phyloP scores from a whole-genome alignment of 345 rosid genomes.

The Trapa incisa region DNA sequence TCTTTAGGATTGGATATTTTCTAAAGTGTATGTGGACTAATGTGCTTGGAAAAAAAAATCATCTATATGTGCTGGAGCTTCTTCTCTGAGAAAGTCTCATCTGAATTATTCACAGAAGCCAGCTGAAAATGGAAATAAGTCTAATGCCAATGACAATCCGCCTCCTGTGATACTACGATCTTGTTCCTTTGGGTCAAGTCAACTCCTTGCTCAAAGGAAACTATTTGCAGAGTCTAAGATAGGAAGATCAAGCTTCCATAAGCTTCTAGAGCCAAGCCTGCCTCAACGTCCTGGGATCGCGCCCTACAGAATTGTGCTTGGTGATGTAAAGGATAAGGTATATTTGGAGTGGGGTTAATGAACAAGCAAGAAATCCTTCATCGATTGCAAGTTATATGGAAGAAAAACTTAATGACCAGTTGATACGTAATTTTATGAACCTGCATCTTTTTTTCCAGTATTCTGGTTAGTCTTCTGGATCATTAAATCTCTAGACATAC shows the following conservation, averaged over 20 bases:
- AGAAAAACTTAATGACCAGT: too few relatives aligned
- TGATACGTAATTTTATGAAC: too few relatives aligned
- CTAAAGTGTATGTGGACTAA: too few relatives aligned
- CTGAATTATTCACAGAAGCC: conserved; percentile 8
- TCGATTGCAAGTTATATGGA: too few relatives aligned
- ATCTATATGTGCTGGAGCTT: too few relatives aligned
- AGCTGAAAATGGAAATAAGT: conserved; percentile 29
- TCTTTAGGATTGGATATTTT: too few relatives aligned
- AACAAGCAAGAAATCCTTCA: too few relatives aligned
- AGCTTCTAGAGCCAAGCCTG: conserved; percentile 85
- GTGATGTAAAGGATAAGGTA: conserved; percentile 90
- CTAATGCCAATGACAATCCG: conserved; percentile 26
- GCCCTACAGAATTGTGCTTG: conserved; percentile 90
- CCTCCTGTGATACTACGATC: conserved; percentile 29
- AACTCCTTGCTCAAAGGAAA: conserved; percentile 62
- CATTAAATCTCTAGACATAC: background rate
- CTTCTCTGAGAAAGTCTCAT: too few relatives aligned
- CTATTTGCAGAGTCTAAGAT: conserved; percentile 64
- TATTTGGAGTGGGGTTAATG: background rate
- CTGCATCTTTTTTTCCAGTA: too few relatives aligned
- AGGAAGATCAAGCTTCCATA: conserved; percentile 87
- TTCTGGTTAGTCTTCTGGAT: background rate
- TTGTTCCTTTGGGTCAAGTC: conserved; percentile 33
- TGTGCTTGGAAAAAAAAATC: too few relatives aligned
- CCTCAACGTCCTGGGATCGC: conserved; percentile 71